Evolutionary conservation across 2,329 filamentous ascomycete species (phyloP).

Genomic region (Curvularia verruculosa): DNA sequence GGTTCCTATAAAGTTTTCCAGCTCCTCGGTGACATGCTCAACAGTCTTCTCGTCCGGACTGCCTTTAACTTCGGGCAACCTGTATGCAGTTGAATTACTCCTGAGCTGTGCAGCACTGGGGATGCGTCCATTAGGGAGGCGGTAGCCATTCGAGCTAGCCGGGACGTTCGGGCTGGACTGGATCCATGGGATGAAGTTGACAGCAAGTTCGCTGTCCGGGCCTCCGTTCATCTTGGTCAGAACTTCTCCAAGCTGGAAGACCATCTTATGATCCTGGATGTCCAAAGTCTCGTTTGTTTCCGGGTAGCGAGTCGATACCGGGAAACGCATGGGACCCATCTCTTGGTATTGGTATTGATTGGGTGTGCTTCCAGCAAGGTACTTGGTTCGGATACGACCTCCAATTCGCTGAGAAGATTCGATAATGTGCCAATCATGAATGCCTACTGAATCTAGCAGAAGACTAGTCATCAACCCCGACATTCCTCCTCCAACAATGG

Average conservation of each 20-base stretch:
- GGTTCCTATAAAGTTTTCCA: constrained; percentile 27
- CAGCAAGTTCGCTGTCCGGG: constrained; percentile 54
- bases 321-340: constrained; percentile 70
- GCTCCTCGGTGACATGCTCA: constrained; percentile 28
- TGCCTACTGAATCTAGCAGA: constrained; percentile 59
- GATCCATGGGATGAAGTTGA: constrained; percentile 69
- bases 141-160: constrained; percentile 43
- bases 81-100: constrained; percentile 35
- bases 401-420: constrained; percentile 67
- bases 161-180: constrained; percentile 63
- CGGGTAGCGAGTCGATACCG: constrained; percentile 57
- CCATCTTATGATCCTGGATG: constrained; percentile 68
- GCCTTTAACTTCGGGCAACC: constrained; percentile 19
- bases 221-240: constrained; percentile 64
- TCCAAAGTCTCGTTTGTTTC: constrained; percentile 63
- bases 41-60: constrained; percentile 26
- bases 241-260: constrained; percentile 66
- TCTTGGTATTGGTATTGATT: constrained; percentile 72
- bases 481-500: constrained; percentile 70
- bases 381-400: constrained; percentile 68
- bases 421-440: constrained; percentile 66
- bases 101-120: constrained; percentile 38
- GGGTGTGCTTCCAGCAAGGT: constrained; percentile 63
- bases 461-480: constrained; percentile 65
- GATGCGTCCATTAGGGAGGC: constrained; percentile 44